Evolutionary conservation across 2,329 filamentous ascomycete species (phyloP).

Genomic region (Intubia oerlemansii): DNA sequence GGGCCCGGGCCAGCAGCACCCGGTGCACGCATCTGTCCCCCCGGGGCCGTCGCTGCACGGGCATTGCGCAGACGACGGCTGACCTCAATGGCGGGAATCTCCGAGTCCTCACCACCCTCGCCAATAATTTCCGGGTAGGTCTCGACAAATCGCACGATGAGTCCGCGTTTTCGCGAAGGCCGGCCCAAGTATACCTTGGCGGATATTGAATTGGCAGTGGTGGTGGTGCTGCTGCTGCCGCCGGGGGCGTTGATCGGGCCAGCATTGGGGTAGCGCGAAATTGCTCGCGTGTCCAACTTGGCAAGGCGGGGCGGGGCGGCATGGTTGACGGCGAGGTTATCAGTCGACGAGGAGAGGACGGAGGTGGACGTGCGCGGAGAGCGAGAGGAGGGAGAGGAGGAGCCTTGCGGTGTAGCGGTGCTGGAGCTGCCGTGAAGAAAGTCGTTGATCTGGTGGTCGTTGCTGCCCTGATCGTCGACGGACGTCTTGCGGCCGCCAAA

Average conservation of each 20-base stretch:
- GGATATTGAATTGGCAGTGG: too few species aligned
- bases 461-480: too few species aligned
- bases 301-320: conserved; percentile 25
- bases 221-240: too few species aligned
- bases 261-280: conserved; percentile 33
- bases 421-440: conserved; percentile 39
- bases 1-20: too few species aligned
- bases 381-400: too few species aligned
- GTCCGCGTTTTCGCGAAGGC: too few species aligned
- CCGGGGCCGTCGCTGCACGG: too few species aligned
- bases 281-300: conserved; percentile 31
- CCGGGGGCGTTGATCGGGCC: too few species aligned
- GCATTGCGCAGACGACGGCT: too few species aligned
- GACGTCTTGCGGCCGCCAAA: conserved; percentile 22
- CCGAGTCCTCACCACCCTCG: conserved; percentile 74
- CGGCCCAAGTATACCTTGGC: too few species aligned
- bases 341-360: conserved; percentile 22
- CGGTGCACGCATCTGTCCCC: too few species aligned
- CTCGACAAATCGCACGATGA: conserved; percentile 55
- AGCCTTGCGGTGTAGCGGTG: too few species aligned
- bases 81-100: conserved; percentile 50
- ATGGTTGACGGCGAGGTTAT: conserved; percentile 31
- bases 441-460: conserved; percentile 32
- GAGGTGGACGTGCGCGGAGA: conserved; percentile 2
- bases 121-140: conserved; percentile 64